Conservation (phyloP, 2,329 filamentous ascomycete species). For the Achaetomium macrosporum region DNA sequence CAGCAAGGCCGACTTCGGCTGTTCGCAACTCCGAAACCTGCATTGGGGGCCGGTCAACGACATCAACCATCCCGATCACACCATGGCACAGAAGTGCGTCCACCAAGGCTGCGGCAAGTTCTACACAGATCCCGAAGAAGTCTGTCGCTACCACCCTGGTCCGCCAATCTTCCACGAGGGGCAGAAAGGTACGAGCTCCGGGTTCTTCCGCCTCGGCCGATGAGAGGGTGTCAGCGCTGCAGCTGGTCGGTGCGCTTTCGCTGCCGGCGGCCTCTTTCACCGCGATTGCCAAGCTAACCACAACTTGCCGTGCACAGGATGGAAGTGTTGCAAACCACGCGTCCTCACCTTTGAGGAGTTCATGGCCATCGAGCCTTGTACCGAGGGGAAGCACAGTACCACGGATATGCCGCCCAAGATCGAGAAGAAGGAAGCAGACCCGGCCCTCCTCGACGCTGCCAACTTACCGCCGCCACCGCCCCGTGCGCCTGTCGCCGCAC, state of each 20-base stretch:
- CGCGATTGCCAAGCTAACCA: conserved; percentile 8
- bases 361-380: conserved; percentile 86
- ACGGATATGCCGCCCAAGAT: conserved; percentile 63
- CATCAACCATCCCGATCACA: not conserved
- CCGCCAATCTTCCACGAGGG: conserved; percentile 96
- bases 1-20: too few species aligned
- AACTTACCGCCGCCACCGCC: conserved; percentile 34
- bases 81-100: conserved; percentile 80
- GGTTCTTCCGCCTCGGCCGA: conserved; percentile 17
- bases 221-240: conserved; percentile 4
- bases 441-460: conserved; percentile 45
- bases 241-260: not conserved
- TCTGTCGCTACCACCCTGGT: conserved; percentile 87
- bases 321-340: conserved; percentile 98
- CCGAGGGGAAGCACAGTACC: conserved; percentile 84
- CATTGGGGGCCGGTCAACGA: too few species aligned
- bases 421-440: conserved; percentile 49
- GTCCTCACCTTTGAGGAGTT: conserved; percentile 98
- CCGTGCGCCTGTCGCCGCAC: conserved; percentile 38
- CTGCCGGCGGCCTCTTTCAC: not conserved
- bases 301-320: conserved; percentile 52
- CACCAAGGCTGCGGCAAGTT: conserved; percentile 92
- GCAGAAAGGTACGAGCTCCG: conserved; percentile 71
- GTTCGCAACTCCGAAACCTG: too few species aligned
- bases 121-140: conserved; percentile 75